Evolutionary conservation across 345 rosid genomes (phyloP).

Genomic region (Passiflora organensis): DNA sequence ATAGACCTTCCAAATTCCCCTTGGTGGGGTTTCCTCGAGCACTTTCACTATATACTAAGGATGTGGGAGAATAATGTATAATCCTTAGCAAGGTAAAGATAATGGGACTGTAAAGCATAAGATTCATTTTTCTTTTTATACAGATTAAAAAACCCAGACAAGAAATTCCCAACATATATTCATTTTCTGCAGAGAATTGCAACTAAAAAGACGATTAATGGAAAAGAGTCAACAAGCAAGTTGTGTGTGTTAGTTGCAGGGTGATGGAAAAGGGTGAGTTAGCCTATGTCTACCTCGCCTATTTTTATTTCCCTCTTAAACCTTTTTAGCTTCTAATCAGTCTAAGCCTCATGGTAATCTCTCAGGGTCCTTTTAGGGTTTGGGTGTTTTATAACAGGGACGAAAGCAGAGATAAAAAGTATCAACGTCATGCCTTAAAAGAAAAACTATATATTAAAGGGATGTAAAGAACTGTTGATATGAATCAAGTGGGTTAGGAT

Average conservation of each 20-base stretch:
- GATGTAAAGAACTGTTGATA: conserved; percentile 2
- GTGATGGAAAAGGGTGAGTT: conserved; percentile 28
- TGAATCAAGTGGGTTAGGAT: conserved; percentile 28
- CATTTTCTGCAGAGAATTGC: no score
- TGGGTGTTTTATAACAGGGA: conserved; percentile 57
- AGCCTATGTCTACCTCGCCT: conserved; percentile 2
- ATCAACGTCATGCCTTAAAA: conserved; percentile 30
- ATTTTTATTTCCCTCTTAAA: conserved; percentile 9
- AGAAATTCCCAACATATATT: no score
- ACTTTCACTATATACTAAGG: conserved; percentile 31
- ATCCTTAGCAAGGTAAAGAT: conserved; percentile 22
- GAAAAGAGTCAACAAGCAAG: conserved; percentile 18
- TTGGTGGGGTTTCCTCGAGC: conserved; percentile 40
- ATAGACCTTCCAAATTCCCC: conserved; percentile 38
- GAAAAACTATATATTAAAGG: conserved; percentile 21
- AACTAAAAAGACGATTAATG: no score
- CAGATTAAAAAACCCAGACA: conserved; percentile 16
- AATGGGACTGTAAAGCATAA: conserved; percentile 15
- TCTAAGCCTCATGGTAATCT: conserved; percentile 15
- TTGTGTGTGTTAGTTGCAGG: conserved; percentile 31
- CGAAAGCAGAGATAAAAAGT: conserved; percentile 42
- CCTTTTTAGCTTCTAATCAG: conserved; percentile 26
- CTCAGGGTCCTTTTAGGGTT: conserved; percentile 47
- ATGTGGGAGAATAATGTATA: conserved; percentile 13
- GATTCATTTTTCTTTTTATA: conserved; percentile 20